Evolutionary conservation across 331 rosid genomes (phyloP).

Genomic region (Saraca asoca): DNA sequence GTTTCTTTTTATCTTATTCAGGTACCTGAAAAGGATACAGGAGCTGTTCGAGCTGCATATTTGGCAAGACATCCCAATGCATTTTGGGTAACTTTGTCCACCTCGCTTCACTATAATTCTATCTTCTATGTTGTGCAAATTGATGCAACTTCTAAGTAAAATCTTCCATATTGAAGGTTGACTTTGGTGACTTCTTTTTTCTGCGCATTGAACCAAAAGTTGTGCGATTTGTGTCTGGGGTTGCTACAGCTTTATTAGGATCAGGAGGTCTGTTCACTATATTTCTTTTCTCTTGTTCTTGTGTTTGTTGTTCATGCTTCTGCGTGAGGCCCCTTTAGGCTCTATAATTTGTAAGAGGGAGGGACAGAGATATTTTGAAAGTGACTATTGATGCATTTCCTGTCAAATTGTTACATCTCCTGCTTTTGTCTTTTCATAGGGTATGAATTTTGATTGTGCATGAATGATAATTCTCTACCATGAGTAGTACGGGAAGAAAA

Average conservation of each 20-base stretch:
- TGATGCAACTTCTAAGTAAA: conserved; percentile 19
- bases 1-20: conserved; percentile 32
- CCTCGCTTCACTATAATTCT: conserved; percentile 28
- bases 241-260: conserved; percentile 88
- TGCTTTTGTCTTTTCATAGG: background rate
- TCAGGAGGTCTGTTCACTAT: conserved; percentile 83
- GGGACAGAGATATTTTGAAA: background rate
- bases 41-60: conserved; percentile 71
- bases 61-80: conserved; percentile 87
- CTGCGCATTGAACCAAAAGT: conserved; percentile 78
- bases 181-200: conserved; percentile 92
- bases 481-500: background rate
- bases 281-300: conserved; percentile 27
- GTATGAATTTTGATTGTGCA: conserved; percentile 1
- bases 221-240: conserved; percentile 81
- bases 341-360: background rate
- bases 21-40: conserved; percentile 73
- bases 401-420: conserved; percentile 17
- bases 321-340: conserved; percentile 10
- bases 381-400: background rate
- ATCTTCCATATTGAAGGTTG: conserved; percentile 68
- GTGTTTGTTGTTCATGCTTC: conserved; percentile 19
- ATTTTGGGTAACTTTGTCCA: conserved; percentile 71
- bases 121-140: conserved; percentile 8
- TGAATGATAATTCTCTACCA: conserved; percentile 6